phyloP scores from a whole-genome alignment of 2,329 filamentous ascomycete species.

The Phaeoacremonium minimum region DNA sequence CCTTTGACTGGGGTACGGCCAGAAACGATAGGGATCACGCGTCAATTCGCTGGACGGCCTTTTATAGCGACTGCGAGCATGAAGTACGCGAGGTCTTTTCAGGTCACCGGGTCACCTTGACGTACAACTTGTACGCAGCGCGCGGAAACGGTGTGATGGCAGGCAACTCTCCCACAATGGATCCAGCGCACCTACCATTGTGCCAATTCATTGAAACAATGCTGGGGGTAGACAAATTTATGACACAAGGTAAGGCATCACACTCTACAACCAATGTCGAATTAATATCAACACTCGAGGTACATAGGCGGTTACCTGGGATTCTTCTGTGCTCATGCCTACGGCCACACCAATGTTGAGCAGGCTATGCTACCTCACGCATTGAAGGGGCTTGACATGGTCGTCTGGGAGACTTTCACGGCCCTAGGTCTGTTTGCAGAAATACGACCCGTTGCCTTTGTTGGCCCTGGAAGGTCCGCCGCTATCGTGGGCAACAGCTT shows the following conservation, averaged over 20 bases:
- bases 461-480: too few species aligned
- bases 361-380: constrained; percentile 22
- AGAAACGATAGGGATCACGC: neutral
- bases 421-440: constrained; percentile 4
- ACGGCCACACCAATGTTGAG: constrained; percentile 34
- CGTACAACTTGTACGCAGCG: constrained; percentile 51
- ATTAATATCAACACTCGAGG: neutral
- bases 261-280: constrained; percentile 1
- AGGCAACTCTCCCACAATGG: constrained; percentile 18
- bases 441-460: neutral
- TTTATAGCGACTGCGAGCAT: constrained; percentile 49
- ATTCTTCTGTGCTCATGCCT: constrained; percentile 39
- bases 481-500: too few species aligned
- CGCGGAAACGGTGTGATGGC: constrained; percentile 21
- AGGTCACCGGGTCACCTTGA: constrained; percentile 53
- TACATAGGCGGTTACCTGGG: constrained; percentile 41
- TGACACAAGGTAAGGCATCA: constrained; percentile 27
- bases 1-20: constrained; percentile 34
- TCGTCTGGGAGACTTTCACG: constrained; percentile 22
- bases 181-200: constrained; percentile 25
- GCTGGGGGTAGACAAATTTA: constrained; percentile 25
- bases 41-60: constrained; percentile 41
- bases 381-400: constrained; percentile 42
- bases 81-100: constrained; percentile 42
- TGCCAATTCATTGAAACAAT: constrained; percentile 24